Base-by-base conservation (phyloP, 2,329 filamentous ascomycete genomes). In the Plectosphaerella cucumerina region DNA sequence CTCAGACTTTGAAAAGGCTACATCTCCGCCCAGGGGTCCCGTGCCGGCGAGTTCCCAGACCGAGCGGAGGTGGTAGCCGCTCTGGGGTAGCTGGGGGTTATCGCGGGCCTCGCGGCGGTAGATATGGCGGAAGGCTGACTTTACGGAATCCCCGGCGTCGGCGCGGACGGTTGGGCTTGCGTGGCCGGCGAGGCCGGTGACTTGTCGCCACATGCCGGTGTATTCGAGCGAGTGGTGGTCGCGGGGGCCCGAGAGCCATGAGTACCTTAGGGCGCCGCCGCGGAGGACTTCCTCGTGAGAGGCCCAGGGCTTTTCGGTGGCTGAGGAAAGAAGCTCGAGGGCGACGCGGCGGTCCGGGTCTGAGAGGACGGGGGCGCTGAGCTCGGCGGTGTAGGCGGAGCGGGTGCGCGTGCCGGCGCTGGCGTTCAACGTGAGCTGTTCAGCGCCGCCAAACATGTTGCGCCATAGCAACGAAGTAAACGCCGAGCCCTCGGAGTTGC, bases 1-100 rank as follows among this genome's bases (percentile, higher is more conserved):
- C 67, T 97, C 92, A n/a, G 85, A 84, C 71, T 96, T 99, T 67
- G 84, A 90, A 68, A 97, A 97, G n/a, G 88, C 86, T 1, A 96
- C 91, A 61, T 97, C 94, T 37, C 94, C 94, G 55, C 82, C 82
- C 17, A 99, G 73, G 0, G 55, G 85, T 0, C 93, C 91, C 68
- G 87, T 84, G 11, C 94, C 93, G 3, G 94, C 93, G n/a, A 97
- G 67, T 64, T 97, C 93, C 23, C 87, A 82, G 21, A 84, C 75
- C 1, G 87, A 84, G 65, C 90, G 91, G 23, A 93, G 62, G 59
- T 95, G 81, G 67, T 93, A 94, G 26, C 94, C 94, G 51, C 79
- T 78, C 52, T 87, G 87, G 0, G 94, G 92, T 8, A 99, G 79
- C 65, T 96, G 84, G 1, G 91, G 85, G 64, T 90, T 87, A 64